Evolutionary conservation across 805 yeast genomes (phyloP), one percentile per base, ranked within the genome.

Genomic region (Barnettozyma sp.): DNA sequence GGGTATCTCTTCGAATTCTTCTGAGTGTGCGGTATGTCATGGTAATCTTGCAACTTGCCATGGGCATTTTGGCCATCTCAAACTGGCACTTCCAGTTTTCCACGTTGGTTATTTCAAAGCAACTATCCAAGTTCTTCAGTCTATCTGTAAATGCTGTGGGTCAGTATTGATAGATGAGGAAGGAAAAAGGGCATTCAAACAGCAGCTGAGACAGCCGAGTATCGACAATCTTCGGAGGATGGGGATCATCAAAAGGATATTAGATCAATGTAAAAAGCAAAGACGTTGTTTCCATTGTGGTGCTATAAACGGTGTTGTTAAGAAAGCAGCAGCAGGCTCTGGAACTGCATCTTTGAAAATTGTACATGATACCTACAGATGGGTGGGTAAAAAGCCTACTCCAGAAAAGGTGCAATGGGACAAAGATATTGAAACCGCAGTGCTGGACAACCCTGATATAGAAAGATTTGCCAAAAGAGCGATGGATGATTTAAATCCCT

Each of bases 61-160:
- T 62, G 99, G 99, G 40, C 99, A 92, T 63, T 92, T 92, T 58
- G 99, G 99, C 27, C 96, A 94, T 54, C 75, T 92, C 44, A 76
- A 85, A 51, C 70, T 92, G 35, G 95, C 97, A 0, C 66, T 92
- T 30, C 99, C 99, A 2, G 97, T 88, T 11, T 92, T 90, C 64
- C 98, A 92, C 55, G 92, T 92, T 31, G 99, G 99, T 14, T 92
- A 88, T 59, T 92, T 92, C 70, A 90, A 90, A 58, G 79, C 88
- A 28, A 82, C 86, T 16, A 82, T 92, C 45, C 82, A 78, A 53
- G 87, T 92, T 26, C 62, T 92, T 37, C 98, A 92, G 59, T 76
- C 84, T 36, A 78, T 92, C 42, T 92, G 99, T 67, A 92, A 92
- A 57, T 75, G 71, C 44, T 92, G 99, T 62, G 82, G 94, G 1